Base-by-base conservation (phyloP, 371 early-diverging fungal genomes). In the Mucor racemosus region DNA sequence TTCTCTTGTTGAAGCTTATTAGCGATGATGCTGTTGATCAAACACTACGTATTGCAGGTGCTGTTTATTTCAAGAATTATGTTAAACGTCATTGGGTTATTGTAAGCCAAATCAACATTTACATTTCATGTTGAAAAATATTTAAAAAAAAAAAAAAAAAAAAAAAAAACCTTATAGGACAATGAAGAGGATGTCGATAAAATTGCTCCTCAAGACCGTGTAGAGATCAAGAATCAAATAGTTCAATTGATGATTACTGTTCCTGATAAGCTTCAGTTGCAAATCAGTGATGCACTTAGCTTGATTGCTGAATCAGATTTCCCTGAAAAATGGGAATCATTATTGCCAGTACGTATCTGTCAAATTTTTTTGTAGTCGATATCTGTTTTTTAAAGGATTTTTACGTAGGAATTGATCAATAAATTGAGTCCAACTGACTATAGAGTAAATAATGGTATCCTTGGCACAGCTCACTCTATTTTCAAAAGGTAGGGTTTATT, bases 31-130 rank as follows among this genome's bases (percentile, higher is more conserved):
- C 73, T 1, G 77, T 76, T n/a, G 86, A 87, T 63, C 67, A 71
- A 34, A 86, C 84, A 39, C 77, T 94, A 13, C 88, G 95, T 41
- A 88, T 95, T 64, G 89, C 97, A 4, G 93, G 91, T 13, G 88
- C 95, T 17, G 75, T 99, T 40, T 91, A 92, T 69, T 97, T 99
- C 78, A 99, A 99, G 77, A 99, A 99, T 77, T 95, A 89, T 76
- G 79, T 97, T 68, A 92, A 93, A 66, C 88, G 92, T 64, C 76
- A 91, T 68, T 99, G 99, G 99, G 84, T 83, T 38, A 77, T 78
- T 72, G 95, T 94, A 85, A 68, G 75, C 58, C 31, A 14, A 14
- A 31, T 53, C 0, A 17, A 26, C 11, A 17, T 11, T 39, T 62
- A 35, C 33, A 39, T 17, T 14, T 33, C 7, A 8, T 14, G 17